phyloP scores from a whole-genome alignment of 2,329 filamentous ascomycete genomes.

The Chaetomiaceae sp. region DNA sequence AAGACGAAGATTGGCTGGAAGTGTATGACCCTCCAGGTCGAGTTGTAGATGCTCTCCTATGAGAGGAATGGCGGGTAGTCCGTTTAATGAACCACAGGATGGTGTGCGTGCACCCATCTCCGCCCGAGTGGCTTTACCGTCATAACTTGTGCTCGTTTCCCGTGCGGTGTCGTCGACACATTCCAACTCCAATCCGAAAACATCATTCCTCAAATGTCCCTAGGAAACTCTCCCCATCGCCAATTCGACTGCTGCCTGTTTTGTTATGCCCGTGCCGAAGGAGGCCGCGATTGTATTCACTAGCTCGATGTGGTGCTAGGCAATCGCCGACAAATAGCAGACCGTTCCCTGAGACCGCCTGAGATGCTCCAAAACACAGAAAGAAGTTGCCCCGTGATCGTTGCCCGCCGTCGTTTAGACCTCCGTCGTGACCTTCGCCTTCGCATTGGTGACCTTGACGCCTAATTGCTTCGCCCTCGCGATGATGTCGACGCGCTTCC shows the following conservation, averaged over 20 bases:
- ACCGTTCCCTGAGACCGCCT: conserved; percentile 26
- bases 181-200: conserved; percentile 5
- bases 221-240: background rate
- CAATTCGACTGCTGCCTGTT: conserved; percentile 8
- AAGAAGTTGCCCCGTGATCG: conserved; percentile 22
- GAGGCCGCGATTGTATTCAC: conserved; percentile 25
- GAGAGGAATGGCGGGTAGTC: no score
- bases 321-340: conserved; percentile 25
- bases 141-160: background rate
- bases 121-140: background rate
- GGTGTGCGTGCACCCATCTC: no score
- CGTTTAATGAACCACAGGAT: no score
- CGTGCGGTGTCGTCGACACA: conserved; percentile 2
- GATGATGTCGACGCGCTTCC: conserved; percentile 98
- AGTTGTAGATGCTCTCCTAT: no score
- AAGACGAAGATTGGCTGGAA: no score
- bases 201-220: background rate
- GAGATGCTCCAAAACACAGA: conserved; percentile 27
- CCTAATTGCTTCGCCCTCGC: conserved; percentile 94
- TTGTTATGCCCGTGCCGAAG: conserved; percentile 24
- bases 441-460: conserved; percentile 99
- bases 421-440: conserved; percentile 98
- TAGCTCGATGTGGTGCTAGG: conserved; percentile 25
- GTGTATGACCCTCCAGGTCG: no score
- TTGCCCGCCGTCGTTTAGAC: conserved; percentile 44